Percentiles rank a stretch among this genome's conserved stretches.
Evolutionary conservation across 176 grass and related monocot species (phyloP).

Genomic region (Pontederia paniculata): DNA sequence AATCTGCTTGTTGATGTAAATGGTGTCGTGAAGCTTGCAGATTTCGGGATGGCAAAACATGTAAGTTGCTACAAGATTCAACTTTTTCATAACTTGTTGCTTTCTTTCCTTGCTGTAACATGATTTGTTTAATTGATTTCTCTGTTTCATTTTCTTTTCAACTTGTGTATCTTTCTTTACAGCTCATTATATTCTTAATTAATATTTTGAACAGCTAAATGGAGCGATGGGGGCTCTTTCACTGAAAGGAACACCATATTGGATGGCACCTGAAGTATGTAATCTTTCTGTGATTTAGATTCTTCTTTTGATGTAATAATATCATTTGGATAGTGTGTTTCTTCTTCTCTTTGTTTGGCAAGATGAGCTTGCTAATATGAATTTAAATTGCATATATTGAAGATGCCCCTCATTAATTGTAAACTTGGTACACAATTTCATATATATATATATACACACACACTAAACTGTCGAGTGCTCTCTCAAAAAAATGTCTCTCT

Average conservation of each 20-base stretch:
- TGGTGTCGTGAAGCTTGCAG: slow-evolving; percentile 84
- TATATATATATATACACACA: too few relatives aligned
- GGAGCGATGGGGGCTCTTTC: slow-evolving; percentile 64
- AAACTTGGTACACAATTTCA: too few relatives aligned
- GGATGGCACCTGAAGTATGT: slow-evolving; percentile 95
- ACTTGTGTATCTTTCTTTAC: not conserved
- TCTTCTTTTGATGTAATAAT: not conserved
- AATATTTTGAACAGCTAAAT: slow-evolving; percentile 48
- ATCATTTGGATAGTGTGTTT: too few relatives aligned
- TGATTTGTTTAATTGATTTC: not conserved
- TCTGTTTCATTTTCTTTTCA: too few relatives aligned
- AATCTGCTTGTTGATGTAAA: slow-evolving; percentile 82
- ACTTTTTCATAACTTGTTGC: not conserved
- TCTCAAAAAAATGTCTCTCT: too few relatives aligned
- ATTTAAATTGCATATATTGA: too few relatives aligned
- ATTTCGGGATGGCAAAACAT: slow-evolving; percentile 97
- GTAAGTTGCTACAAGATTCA: slow-evolving; percentile 26
- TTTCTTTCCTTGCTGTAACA: not conserved
- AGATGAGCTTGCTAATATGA: too few relatives aligned
- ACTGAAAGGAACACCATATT: slow-evolving; percentile 84
- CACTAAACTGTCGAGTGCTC: too few relatives aligned
- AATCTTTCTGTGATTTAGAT: not conserved
- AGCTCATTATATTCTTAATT: slow-evolving; percentile 2
- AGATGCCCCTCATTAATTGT: too few relatives aligned
- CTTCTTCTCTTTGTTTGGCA: too few relatives aligned